Conservation (phyloP, 2,329 filamentous ascomycete genomes). For the Paraphoma sp. region DNA sequence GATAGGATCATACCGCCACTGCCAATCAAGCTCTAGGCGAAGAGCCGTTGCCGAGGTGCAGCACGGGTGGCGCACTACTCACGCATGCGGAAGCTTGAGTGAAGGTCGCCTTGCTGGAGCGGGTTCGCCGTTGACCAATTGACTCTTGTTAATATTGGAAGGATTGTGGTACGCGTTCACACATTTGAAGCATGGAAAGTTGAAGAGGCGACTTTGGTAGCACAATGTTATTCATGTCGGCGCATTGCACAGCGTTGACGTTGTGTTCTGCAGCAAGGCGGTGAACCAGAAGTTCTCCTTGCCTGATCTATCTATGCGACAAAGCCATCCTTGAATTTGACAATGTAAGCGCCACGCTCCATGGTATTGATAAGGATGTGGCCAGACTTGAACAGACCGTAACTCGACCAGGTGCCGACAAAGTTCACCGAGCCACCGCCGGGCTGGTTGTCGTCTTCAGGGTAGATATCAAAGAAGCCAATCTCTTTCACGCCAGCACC, state of each 20-base stretch:
- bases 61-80: background rate
- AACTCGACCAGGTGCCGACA: conserved; percentile 53
- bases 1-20: conserved; percentile 5
- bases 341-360: conserved; percentile 47
- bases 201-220: background rate
- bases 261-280: background rate
- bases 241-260: background rate
- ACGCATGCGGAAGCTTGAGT: background rate
- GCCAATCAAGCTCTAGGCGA: background rate
- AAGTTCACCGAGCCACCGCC: conserved; percentile 51
- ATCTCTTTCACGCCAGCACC: conserved; percentile 51
- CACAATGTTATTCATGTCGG: background rate
- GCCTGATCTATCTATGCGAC: background rate
- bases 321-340: conserved; percentile 42
- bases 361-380: conserved; percentile 51
- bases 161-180: no score
- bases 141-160: no score
- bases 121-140: background rate
- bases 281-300: background rate
- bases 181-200: no score
- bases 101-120: background rate
- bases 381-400: conserved; percentile 49
- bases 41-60: conserved; percentile 1
- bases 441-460: conserved; percentile 49
- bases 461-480: conserved; percentile 53